These are phyloP conservation scores for Verticillium isaacii DNA, from an alignment of 2,329 filamentous ascomycete species.

Conservation along the genomic window DNA sequence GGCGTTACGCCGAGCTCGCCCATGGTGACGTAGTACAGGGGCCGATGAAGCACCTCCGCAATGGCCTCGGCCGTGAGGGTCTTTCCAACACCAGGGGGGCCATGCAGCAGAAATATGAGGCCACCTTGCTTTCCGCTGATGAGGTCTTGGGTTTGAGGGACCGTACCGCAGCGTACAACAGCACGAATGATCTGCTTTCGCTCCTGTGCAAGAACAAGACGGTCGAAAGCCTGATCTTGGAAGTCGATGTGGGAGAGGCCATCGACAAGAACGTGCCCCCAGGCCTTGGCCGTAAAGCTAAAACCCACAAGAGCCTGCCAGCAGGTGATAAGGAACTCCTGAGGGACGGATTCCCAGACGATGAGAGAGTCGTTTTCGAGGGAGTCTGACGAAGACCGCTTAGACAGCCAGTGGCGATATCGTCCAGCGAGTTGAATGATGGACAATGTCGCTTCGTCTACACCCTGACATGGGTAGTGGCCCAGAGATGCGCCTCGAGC, in stretches of 20 bases:
- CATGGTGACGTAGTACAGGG: conserved; percentile 15
- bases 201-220: conserved; percentile 1
- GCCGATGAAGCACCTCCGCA: conserved; percentile 3
- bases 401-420: conserved; percentile 6
- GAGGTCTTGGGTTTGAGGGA: background rate
- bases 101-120: conserved; percentile 5
- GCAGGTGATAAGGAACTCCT: conserved; percentile 4
- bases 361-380: background rate
- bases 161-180: background rate
- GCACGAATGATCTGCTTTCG: conserved; percentile 3
- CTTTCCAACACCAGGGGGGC: conserved; percentile 5
- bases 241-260: conserved; percentile 6
- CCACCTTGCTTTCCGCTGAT: conserved; percentile 4
- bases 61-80: conserved; percentile 5
- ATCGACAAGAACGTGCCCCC: conserved; percentile 7
- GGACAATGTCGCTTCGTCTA: conserved; percentile 4
- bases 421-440: conserved; percentile 4
- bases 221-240: conserved; percentile 5
- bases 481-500: conserved; percentile 6
- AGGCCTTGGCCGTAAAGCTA: conserved; percentile 8
- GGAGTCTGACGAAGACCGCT: background rate
- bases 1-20: conserved; percentile 19
- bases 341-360: conserved; percentile 4
- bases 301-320: conserved; percentile 7
- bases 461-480: conserved; percentile 5